Percentiles rank a stretch among this genome's conserved stretches.
These are phyloP conservation scores for Novakomyces olei DNA, from an alignment of 805 yeast genomes.

Conservation along the genomic window DNA sequence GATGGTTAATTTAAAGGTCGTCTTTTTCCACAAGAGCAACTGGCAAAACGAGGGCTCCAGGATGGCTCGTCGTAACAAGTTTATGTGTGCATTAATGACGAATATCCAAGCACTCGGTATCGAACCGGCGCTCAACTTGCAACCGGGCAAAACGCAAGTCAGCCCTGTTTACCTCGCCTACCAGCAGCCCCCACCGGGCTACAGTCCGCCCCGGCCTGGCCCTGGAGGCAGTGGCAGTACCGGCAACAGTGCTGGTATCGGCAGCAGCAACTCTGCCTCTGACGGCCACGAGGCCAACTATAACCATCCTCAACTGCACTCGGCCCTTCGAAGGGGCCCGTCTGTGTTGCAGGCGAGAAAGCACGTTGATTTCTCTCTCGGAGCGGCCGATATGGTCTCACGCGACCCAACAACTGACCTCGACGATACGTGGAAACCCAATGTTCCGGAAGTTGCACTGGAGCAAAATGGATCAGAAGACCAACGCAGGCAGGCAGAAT, in stretches of 20 bases:
- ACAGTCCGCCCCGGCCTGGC: neutral
- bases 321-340: no score
- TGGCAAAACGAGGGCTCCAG: slow-evolving; percentile 13
- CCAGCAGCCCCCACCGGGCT: neutral
- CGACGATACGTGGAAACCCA: no score
- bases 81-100: slow-evolving; percentile 6
- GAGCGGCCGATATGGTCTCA: no score
- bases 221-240: no score
- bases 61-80: slow-evolving; percentile 6
- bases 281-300: no score
- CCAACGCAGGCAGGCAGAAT: no score
- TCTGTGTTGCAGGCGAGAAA: neutral
- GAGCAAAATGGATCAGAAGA: no score
- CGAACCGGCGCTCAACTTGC: neutral
- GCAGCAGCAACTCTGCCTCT: no score
- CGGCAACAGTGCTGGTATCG: no score
- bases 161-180: slow-evolving; percentile 1
- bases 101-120: slow-evolving; percentile 1
- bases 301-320: no score
- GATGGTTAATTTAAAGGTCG: slow-evolving; percentile 13
- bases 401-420: no score
- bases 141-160: slow-evolving; percentile 1
- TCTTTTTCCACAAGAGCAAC: slow-evolving; percentile 15
- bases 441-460: no score
- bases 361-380: slow-evolving; percentile 3